Conservation (phyloP, 768 basidiomycete species). For the Gymnopilus dilepis region DNA sequence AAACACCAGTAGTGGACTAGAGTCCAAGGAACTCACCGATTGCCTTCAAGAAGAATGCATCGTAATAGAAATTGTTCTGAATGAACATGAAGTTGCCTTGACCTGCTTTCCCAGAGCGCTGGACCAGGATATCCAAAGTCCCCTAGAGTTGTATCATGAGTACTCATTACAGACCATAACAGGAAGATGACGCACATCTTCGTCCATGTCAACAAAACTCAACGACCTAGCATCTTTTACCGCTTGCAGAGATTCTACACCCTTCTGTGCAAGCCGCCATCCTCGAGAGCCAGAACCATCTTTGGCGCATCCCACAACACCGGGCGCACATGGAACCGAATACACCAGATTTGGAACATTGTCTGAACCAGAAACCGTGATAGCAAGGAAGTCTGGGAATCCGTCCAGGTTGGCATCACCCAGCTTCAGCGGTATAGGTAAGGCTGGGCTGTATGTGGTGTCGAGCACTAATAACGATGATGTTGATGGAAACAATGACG, state of each 20-base stretch:
- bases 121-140: conserved; percentile 87
- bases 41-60: conserved; percentile 98
- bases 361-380: conserved; percentile 48
- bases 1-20: neutral
- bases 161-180: neutral
- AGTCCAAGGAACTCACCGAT: conserved; percentile 61
- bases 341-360: conserved; percentile 65
- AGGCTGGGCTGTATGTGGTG: conserved; percentile 61
- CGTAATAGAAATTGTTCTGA: conserved; percentile 98
- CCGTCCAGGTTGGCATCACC: conserved; percentile 95
- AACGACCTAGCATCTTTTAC: conserved; percentile 82
- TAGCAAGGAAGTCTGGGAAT: conserved; percentile 84
- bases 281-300: conserved; percentile 63
- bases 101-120: conserved; percentile 73
- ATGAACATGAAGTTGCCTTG: conserved; percentile 75
- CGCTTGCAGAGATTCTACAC: conserved; percentile 62
- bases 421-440: conserved; percentile 80
- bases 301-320: conserved; percentile 60
- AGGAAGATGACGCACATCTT: conserved; percentile 69
- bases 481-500: conserved; percentile 56
- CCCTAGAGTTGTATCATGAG: conserved; percentile 55
- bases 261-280: conserved; percentile 60
- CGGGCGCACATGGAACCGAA: conserved; percentile 63
- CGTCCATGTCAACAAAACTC: conserved; percentile 90
- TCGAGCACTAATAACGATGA: conserved; percentile 74